Conservation (phyloP, 2,329 filamentous ascomycete species). For the Colletotrichum karsti region DNA sequence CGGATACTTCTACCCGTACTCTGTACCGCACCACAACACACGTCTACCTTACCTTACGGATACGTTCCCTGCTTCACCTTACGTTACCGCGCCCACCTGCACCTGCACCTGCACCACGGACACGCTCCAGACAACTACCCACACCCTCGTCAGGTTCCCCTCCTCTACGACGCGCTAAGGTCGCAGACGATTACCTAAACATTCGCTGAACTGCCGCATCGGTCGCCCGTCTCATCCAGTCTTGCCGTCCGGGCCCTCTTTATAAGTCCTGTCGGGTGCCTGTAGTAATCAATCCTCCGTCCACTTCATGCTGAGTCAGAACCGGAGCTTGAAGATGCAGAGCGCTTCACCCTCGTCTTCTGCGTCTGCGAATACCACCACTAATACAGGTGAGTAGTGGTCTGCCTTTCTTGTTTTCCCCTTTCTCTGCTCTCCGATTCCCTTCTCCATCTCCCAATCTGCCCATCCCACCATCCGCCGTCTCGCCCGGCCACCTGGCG, state of each 20-base stretch:
- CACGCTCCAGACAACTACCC: constrained; percentile 7
- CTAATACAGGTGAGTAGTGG: constrained; percentile 28
- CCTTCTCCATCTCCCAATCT: background rate
- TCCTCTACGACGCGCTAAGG: constrained; percentile 29
- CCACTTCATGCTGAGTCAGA: constrained; percentile 32
- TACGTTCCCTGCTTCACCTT: constrained; percentile 17
- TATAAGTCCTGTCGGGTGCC: constrained; percentile 27
- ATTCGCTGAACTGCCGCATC: constrained; percentile 28
- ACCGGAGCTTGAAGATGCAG: constrained; percentile 32
- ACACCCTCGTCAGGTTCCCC: constrained; percentile 27
- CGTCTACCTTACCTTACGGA: background rate
- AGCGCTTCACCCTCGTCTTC: constrained; percentile 28
- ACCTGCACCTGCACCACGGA: too few relatives aligned
- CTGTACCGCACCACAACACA: background rate
- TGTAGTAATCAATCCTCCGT: constrained; percentile 31
- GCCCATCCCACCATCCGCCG: background rate
- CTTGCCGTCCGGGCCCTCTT: constrained; percentile 28
- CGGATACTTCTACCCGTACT: too few relatives aligned
- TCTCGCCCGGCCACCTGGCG: background rate
- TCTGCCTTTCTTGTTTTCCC: constrained; percentile 9
- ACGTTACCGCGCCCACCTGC: constrained; percentile 19
- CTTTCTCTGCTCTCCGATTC: constrained; percentile 1
- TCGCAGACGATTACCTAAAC: constrained; percentile 29
- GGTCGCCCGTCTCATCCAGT: constrained; percentile 26
- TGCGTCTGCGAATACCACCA: constrained; percentile 29